Conservation (phyloP, 2,329 filamentous ascomycete genomes). For the Penicillium sp. region DNA sequence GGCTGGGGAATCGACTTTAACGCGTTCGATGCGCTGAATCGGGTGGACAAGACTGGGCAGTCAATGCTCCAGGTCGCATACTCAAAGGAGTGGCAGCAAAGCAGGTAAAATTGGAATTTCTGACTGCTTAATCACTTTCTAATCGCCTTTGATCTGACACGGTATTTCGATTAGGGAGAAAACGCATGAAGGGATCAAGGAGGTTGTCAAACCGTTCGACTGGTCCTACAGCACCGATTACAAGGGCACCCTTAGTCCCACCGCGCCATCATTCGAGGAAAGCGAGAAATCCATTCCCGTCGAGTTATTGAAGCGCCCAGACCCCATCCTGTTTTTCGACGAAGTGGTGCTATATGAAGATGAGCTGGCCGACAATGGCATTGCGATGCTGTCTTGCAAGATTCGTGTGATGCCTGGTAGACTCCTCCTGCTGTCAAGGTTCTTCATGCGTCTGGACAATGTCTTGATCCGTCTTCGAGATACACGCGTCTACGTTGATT, state of each 20-base stretch:
- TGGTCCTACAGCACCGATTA: constrained; percentile 97
- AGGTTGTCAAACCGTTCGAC: constrained; percentile 94
- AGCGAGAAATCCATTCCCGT: constrained; percentile 70
- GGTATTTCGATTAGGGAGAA: constrained; percentile 60
- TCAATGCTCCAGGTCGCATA: constrained; percentile 93
- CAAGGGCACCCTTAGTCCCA: constrained; percentile 64
- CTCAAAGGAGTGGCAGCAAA: constrained; percentile 81
- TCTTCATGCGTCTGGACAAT: constrained; percentile 92
- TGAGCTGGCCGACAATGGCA: constrained; percentile 96
- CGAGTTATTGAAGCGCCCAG: constrained; percentile 80
- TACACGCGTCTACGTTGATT: constrained; percentile 90
- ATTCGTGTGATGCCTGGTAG: constrained; percentile 88
- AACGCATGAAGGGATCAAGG: constrained; percentile 81
- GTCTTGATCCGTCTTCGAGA: constrained; percentile 86
- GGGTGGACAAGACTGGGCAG: constrained; percentile 89
- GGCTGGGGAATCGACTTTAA: constrained; percentile 81
- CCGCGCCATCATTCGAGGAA: constrained; percentile 44
- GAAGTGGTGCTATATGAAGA: constrained; percentile 96
- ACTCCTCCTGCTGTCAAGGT: constrained; percentile 78
- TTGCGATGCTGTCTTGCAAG: constrained; percentile 87
- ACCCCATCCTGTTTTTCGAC: constrained; percentile 96
- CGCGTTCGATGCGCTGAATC: constrained; percentile 82
- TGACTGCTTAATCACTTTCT: background rate
- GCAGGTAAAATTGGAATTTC: constrained; percentile 50
- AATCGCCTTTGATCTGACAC: constrained; percentile 40